Evolutionary conservation across 2,329 filamentous ascomycete species (phyloP).

Genomic region (Colletotrichum brevisporum): DNA sequence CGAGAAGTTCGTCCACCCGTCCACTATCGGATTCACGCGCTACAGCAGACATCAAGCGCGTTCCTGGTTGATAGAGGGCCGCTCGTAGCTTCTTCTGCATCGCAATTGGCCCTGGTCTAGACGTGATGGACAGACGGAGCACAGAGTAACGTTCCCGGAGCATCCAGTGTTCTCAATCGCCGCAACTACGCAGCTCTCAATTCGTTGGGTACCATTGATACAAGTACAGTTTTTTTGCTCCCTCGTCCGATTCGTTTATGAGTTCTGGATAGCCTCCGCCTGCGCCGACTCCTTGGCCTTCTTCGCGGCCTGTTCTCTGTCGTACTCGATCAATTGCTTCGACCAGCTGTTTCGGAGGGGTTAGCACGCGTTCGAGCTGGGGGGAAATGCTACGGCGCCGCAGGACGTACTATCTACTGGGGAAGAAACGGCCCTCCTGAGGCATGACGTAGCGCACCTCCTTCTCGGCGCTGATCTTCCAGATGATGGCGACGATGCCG

Average conservation of each 20-base stretch:
- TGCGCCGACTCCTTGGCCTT: constrained; percentile 49
- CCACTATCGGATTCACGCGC: too few relatives aligned
- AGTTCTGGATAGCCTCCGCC: constrained; percentile 39
- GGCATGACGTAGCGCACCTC: constrained; percentile 84
- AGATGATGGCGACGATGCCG: constrained; percentile 77
- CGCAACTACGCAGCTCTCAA: constrained; percentile 35
- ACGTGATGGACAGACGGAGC: too few relatives aligned
- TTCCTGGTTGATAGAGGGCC: too few relatives aligned
- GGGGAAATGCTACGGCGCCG: neutral
- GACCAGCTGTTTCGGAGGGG: constrained; percentile 56
- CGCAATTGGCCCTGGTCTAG: too few relatives aligned
- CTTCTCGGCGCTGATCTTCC: constrained; percentile 80
- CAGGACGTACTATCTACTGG: constrained; percentile 82
- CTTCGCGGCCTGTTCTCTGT: constrained; percentile 56
- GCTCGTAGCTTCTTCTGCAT: too few relatives aligned
- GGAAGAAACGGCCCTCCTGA: constrained; percentile 82
- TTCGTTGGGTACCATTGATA: constrained; percentile 38
- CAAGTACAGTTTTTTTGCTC: constrained; percentile 34
- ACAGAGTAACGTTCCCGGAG: neutral
- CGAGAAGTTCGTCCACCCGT: too few relatives aligned
- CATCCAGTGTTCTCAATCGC: constrained; percentile 23
- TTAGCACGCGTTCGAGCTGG: neutral
- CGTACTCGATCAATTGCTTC: constrained; percentile 61
- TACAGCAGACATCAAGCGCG: too few relatives aligned
- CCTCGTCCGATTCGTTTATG: constrained; percentile 27